Evolutionary conservation across 441 rosid species (phyloP), one percentile per base, ranked within the genome.

Genomic region (Hypseocharis bilobata): DNA sequence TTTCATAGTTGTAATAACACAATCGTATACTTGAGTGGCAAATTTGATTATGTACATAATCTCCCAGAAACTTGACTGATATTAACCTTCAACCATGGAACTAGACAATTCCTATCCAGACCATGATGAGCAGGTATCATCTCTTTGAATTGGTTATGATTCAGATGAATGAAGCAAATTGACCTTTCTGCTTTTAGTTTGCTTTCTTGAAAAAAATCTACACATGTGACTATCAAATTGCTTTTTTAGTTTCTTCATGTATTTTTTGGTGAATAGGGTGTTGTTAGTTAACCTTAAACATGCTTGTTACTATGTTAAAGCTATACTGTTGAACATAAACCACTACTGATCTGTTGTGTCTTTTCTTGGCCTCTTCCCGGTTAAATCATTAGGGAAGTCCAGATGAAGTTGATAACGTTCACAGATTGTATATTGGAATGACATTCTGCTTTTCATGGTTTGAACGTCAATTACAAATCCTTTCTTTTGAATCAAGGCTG

Each of bases 401-500:
- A 57, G 77, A 63, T 47, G 85, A 82, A 52, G n/a, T n/a, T n/a
- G n/a, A n/a, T n/a, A n/a, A n/a, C n/a, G n/a, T n/a, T n/a, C n/a
- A n/a, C n/a, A n/a, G n/a, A n/a, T n/a, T n/a, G n/a, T 42, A 11
- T 42, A 17, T 17, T 45, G 2, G 11, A 26, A 22, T 45, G 23
- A 25, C 34, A 14, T 22, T 40, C 10, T 14, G 5, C 38, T 58
- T 71, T 28, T 44, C n/a, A 2, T 81, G 61, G 36, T 73, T 62
- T n/a, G n/a, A 42, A 6, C 14, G 17, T 42, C 11, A 42, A 42
- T n/a, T n/a, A n/a, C 47, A 3, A 11, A 13, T 6, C n/a, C 47
- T 42, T 42, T 42, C 14, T 42, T 17, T 42, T 3, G 11, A 17
- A 42, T 6, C 84, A 92, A 96, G 77, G 92, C 89, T 61, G 82